These are phyloP conservation scores for Aspergillus baeticus DNA, from an alignment of 495 filamentous ascomycete genomes.

Conservation along the genomic window DNA sequence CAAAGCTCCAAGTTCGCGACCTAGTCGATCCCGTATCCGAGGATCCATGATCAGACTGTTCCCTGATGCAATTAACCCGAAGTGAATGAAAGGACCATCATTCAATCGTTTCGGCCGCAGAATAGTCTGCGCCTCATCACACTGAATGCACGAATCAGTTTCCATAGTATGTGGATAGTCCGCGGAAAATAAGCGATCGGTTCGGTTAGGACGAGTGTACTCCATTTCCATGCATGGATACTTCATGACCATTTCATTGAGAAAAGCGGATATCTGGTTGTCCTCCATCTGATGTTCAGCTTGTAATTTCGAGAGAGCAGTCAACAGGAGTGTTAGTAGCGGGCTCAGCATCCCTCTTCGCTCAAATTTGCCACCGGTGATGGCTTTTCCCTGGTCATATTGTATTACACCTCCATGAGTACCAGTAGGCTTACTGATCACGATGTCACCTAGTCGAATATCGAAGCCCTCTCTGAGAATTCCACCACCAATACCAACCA, in stretches of 20 bases:
- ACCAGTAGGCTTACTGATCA: constrained; percentile 27
- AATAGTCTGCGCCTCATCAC: neutral
- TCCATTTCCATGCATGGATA: neutral
- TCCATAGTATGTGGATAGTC: neutral
- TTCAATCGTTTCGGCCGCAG: neutral
- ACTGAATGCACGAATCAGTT: neutral
- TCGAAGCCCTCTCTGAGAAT: constrained; percentile 23
- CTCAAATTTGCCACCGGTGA: neutral
- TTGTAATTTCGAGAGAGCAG: neutral
- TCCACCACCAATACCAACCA: constrained; percentile 39
- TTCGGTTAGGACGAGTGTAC: neutral
- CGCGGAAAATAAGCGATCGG: neutral
- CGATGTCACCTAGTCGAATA: constrained; percentile 38
- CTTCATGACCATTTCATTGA: neutral
- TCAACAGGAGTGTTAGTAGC: neutral
- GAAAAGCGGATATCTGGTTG: neutral
- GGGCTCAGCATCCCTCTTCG: neutral
- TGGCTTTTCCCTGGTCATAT: constrained; percentile 20
- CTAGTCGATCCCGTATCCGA: neutral
- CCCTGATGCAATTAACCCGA: neutral
- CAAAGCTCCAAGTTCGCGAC: neutral
- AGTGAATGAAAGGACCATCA: neutral
- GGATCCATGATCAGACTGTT: neutral
- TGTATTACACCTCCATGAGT: constrained; percentile 29
- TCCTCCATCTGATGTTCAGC: neutral